Conservation (phyloP, 78 protist species). For the Diacronema lutheri region DNA sequence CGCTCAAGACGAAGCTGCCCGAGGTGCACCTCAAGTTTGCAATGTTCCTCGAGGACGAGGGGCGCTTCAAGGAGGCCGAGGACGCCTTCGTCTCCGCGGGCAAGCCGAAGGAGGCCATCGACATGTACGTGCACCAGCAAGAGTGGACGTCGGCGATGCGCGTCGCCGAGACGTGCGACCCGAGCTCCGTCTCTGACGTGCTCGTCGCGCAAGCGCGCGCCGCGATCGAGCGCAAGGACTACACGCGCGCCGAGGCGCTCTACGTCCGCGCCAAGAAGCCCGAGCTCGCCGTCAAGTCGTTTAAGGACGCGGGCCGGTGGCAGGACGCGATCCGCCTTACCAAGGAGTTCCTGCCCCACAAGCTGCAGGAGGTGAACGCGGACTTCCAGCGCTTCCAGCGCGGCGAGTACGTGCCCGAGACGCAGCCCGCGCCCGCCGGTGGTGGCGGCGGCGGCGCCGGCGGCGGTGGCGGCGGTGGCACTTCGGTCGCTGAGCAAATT, state of each 20-base stretch:
- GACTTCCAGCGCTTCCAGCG: not conserved
- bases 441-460: not conserved
- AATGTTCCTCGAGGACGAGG: constrained; percentile 71
- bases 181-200: constrained; percentile 23
- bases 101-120: constrained; percentile 80
- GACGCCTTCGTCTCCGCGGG: constrained; percentile 59
- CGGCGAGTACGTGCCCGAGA: not conserved
- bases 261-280: constrained; percentile 64
- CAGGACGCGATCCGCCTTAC: constrained; percentile 39
- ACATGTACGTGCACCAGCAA: constrained; percentile 73
- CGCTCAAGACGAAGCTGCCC: constrained; percentile 39
- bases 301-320: constrained; percentile 55
- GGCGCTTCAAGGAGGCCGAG: constrained; percentile 55
- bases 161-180: constrained; percentile 72
- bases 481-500: not conserved
- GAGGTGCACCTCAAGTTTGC: constrained; percentile 76
- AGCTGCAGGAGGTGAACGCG: not conserved
- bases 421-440: not conserved
- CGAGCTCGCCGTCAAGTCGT: constrained; percentile 60
- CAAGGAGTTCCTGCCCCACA: constrained; percentile 28
- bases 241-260: constrained; percentile 53
- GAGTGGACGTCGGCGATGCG: constrained; percentile 76
- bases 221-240: constrained; percentile 26
- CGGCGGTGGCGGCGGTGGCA: not conserved
- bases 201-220: not conserved